Evolutionary conservation across 768 basidiomycete species (phyloP).

Genomic region (Boletus barrowsii): DNA sequence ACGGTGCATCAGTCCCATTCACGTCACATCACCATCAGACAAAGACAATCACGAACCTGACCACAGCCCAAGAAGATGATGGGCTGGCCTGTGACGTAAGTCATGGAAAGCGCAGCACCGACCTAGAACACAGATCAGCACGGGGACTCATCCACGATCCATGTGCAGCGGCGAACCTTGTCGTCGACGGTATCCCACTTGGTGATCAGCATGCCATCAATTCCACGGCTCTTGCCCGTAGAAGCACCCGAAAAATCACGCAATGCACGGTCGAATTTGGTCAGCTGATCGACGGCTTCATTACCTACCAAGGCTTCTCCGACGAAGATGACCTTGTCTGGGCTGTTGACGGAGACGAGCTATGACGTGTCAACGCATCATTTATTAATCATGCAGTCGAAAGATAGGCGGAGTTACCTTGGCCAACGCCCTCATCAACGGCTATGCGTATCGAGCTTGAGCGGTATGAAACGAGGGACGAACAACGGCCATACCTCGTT

Average conservation of each 20-base stretch:
- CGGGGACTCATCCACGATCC: neutral
- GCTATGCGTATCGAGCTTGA: slow-evolving; percentile 42
- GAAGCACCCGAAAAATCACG: slow-evolving; percentile 85
- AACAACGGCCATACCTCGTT: slow-evolving; percentile 67
- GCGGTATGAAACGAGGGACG: neutral
- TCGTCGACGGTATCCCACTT: slow-evolving; percentile 99
- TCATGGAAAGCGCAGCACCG: slow-evolving; percentile 98
- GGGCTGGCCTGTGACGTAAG: slow-evolving; percentile 97
- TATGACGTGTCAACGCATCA: slow-evolving; percentile 28
- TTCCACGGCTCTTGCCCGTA: slow-evolving; percentile 73
- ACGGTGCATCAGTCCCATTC: slow-evolving; percentile 8
- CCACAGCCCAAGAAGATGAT: slow-evolving; percentile 98
- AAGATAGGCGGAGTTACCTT: slow-evolving; percentile 51
- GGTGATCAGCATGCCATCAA: slow-evolving; percentile 97
- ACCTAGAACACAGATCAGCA: slow-evolving; percentile 51
- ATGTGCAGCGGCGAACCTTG: slow-evolving; percentile 54
- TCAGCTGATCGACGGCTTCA: slow-evolving; percentile 96
- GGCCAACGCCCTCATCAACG: slow-evolving; percentile 96
- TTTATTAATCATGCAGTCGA: neutral
- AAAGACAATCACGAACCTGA: slow-evolving; percentile 56
- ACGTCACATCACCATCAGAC: neutral
- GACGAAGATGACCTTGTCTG: slow-evolving; percentile 97
- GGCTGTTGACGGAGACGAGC: slow-evolving; percentile 90
- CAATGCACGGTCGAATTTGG: slow-evolving; percentile 93
- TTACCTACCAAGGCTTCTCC: slow-evolving; percentile 98